A percentile compares a stretch with the other conserved stretches of the same genome.
Conservation (phyloP, 1,284 basidiomycete species). For the Ustilago hordei region DNA sequence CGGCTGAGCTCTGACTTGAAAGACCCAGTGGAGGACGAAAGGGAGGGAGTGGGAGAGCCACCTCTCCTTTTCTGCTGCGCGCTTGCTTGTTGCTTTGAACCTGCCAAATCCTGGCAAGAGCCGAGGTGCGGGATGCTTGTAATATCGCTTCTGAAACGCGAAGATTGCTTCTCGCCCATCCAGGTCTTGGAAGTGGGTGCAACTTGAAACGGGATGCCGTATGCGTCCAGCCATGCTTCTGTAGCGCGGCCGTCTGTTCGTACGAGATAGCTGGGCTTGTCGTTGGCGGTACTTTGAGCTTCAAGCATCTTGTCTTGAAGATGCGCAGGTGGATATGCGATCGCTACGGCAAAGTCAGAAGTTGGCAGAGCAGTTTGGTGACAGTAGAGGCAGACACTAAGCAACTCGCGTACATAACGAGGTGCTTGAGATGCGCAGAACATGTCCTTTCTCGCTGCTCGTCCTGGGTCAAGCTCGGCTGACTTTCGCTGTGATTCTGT, state of each 20-base stretch:
- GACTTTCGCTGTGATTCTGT: not conserved
- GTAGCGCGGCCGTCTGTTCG: constrained; percentile 41
- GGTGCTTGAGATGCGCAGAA: constrained; percentile 29
- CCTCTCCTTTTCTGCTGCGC: constrained; percentile 12
- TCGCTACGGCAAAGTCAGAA: constrained; percentile 29
- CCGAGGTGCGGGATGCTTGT: constrained; percentile 1
- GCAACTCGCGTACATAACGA: constrained; percentile 40
- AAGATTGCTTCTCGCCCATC: constrained; percentile 41
- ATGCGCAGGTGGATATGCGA: constrained; percentile 43
- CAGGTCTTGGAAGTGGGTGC: constrained; percentile 44
- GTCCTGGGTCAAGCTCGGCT: not conserved
- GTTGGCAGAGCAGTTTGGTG: constrained; percentile 4
- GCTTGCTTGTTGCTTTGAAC: not conserved
- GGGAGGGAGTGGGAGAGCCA: constrained; percentile 24
- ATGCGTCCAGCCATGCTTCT: constrained; percentile 45
- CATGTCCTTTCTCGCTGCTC: constrained; percentile 10
- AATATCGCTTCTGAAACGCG: constrained; percentile 21
- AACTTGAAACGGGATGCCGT: constrained; percentile 27
- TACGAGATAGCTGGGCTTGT: constrained; percentile 33
- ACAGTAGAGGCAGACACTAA: constrained; percentile 40
- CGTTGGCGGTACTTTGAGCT: constrained; percentile 7
- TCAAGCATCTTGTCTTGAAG: constrained; percentile 38
- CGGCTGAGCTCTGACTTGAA: constrained; percentile 37
- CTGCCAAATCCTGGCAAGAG: constrained; percentile 15
- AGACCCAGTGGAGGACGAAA: constrained; percentile 25